Evolutionary conservation across 1,284 basidiomycete species (phyloP).

Genomic region (Cutaneotrichosporon sp.): DNA sequence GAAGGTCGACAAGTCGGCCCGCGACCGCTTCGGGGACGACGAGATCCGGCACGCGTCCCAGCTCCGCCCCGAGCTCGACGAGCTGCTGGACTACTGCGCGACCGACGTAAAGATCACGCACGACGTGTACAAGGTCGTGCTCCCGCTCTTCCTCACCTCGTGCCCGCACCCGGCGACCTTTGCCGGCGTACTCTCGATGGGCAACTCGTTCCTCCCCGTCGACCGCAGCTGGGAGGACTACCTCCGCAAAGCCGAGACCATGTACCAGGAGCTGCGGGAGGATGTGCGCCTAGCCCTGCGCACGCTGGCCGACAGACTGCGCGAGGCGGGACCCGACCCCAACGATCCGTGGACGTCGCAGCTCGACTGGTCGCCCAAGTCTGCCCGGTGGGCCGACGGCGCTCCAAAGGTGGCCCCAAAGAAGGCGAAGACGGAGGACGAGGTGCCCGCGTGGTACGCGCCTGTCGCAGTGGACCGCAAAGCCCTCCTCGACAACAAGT

Average conservation of each 20-base stretch:
- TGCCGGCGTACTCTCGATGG: conserved; percentile 89
- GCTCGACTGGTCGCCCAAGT: conserved; percentile 93
- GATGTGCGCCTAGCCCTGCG: conserved; percentile 68
- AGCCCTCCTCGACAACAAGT: conserved; percentile 21
- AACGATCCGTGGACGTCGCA: conserved; percentile 85
- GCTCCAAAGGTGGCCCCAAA: background rate
- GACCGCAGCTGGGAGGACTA: conserved; percentile 88
- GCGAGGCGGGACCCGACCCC: conserved; percentile 58
- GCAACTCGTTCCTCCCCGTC: conserved; percentile 86
- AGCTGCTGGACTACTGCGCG: conserved; percentile 87
- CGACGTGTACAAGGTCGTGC: conserved; percentile 72
- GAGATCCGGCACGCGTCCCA: conserved; percentile 55
- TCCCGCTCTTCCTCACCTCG: conserved; percentile 78
- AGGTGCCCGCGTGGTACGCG: conserved; percentile 32
- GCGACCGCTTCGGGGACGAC: conserved; percentile 68
- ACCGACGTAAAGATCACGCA: conserved; percentile 84
- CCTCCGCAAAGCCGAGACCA: conserved; percentile 71
- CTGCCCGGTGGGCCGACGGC: conserved; percentile 60
- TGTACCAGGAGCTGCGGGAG: conserved; percentile 74
- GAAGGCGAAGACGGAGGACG: background rate
- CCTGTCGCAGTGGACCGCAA: conserved; percentile 19
- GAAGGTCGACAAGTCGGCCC: conserved; percentile 74
- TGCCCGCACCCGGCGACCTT: conserved; percentile 95
- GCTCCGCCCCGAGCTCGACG: conserved; percentile 67
- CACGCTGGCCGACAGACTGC: conserved; percentile 64